Evolutionary conservation across 2,329 filamentous ascomycete species (phyloP).

Genomic region (Davidsoniella eucalypti): DNA sequence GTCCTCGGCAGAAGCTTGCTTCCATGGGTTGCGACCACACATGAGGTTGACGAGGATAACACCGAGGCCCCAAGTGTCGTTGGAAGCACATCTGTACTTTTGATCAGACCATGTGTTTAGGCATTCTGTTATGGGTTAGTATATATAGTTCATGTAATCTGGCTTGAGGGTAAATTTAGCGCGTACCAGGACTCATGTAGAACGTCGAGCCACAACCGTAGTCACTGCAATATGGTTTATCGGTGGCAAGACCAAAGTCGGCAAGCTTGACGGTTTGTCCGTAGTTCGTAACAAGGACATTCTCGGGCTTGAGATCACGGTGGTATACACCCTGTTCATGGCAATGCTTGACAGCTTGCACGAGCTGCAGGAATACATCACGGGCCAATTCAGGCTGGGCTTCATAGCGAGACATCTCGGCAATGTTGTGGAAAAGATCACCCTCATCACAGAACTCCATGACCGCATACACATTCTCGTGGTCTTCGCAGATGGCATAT

Average conservation of each 20-base stretch:
- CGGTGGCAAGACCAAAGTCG: conserved; percentile 90
- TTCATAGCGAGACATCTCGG: conserved; percentile 82
- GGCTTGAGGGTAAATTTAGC: conserved; percentile 11
- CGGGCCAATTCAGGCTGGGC: conserved; percentile 81
- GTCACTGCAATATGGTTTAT: conserved; percentile 69
- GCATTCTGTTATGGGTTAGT: conserved; percentile 49
- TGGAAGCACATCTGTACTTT: conserved; percentile 78
- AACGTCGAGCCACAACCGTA: conserved; percentile 97
- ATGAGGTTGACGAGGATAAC: conserved; percentile 96
- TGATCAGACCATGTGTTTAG: conserved; percentile 58
- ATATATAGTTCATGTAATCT: conserved; percentile 1
- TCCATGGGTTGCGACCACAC: conserved; percentile 97
- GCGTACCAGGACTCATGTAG: conserved; percentile 96
- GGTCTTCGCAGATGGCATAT: conserved; percentile 79
- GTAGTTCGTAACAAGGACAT: conserved; percentile 79
- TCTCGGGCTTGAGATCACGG: conserved; percentile 94
- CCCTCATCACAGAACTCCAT: conserved; percentile 95
- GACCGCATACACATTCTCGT: conserved; percentile 88
- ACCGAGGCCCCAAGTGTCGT: conserved; percentile 96
- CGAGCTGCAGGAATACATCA: conserved; percentile 79
- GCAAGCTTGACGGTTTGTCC: conserved; percentile 88
- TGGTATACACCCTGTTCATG: conserved; percentile 91
- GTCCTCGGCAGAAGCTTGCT: conserved; percentile 83
- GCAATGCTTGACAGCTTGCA: conserved; percentile 94
- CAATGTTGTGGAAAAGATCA: conserved; percentile 94